Conservation (phyloP, 306 rosid species). For the Carpinus fangiana region DNA sequence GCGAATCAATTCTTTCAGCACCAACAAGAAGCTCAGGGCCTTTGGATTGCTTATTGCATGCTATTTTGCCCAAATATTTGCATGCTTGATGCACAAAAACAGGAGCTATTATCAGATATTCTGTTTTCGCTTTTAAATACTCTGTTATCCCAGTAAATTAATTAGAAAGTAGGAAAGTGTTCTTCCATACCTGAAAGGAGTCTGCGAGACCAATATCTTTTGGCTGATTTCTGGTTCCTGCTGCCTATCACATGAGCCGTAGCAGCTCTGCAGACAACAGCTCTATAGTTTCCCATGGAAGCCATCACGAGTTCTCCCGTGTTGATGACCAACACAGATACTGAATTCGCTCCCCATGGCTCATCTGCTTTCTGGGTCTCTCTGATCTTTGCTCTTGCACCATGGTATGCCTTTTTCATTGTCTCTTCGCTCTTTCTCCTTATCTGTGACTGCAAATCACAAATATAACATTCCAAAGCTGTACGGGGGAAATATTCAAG, state of each 20-base stretch:
- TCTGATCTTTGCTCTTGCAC: conserved; percentile 51
- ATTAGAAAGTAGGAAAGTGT: neutral
- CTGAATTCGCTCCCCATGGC: conserved; percentile 43
- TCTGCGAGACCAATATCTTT: conserved; percentile 56
- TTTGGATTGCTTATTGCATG: conserved; percentile 26
- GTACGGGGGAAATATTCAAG: neutral
- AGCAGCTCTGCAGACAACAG: conserved; percentile 80
- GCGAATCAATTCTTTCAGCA: conserved; percentile 46
- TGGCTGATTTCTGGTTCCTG: conserved; percentile 27
- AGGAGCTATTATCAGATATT: conserved; percentile 13
- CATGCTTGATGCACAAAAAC: conserved; percentile 15
- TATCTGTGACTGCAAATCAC: conserved; percentile 40
- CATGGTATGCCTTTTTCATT: conserved; percentile 65
- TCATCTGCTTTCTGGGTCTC: conserved; percentile 41
- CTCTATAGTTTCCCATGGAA: conserved; percentile 68
- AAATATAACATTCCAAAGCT: neutral
- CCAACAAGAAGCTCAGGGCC: conserved; percentile 57
- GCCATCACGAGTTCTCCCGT: conserved; percentile 75
- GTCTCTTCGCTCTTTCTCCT: conserved; percentile 57
- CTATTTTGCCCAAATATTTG: conserved; percentile 25
- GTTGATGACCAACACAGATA: conserved; percentile 61
- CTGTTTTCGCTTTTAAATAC: too few relatives aligned
- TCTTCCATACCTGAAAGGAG: conserved; percentile 50
- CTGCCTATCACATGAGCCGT: conserved; percentile 50
- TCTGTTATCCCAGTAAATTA: too few relatives aligned